A percentile compares a stretch with the other conserved stretches of the same genome.
Evolutionary conservation across 139 green algal genomes (phyloP).

Genomic region (Penium margaritaceum): DNA sequence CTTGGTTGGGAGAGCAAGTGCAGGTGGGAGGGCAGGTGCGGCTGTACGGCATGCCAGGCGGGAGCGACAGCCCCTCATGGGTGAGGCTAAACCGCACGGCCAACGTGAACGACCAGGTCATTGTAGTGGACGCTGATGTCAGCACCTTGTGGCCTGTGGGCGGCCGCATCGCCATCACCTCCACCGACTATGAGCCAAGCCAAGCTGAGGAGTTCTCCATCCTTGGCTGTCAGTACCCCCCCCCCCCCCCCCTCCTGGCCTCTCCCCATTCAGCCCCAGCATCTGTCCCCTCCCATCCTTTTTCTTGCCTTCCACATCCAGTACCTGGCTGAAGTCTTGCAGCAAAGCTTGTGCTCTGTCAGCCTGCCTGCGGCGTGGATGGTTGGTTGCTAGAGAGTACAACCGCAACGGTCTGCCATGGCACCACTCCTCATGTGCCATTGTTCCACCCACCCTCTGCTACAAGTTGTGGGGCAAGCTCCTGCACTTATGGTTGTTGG

Average conservation of each 20-base stretch:
- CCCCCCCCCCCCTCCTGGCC: background rate
- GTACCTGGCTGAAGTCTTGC: no score
- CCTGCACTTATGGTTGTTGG: no score
- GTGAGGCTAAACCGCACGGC: background rate
- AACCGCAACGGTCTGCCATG: no score
- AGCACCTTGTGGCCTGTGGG: background rate
- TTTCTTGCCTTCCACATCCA: background rate
- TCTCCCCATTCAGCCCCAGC: background rate
- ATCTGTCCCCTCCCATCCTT: background rate
- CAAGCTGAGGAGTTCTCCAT: constrained; percentile 35
- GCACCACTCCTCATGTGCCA: no score
- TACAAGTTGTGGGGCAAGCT: no score
- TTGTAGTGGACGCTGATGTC: constrained; percentile 8
- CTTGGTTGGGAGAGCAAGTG: background rate
- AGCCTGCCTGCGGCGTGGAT: no score
- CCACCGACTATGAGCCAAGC: constrained; percentile 23
- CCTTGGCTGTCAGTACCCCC: no score
- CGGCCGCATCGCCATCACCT: background rate
- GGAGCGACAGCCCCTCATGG: background rate
- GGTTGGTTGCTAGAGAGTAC: no score
- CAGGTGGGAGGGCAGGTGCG: constrained; percentile 8
- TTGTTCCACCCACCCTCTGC: no score
- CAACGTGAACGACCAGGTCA: background rate
- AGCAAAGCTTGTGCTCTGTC: no score
- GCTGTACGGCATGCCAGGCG: constrained; percentile 6